Percentiles rank a stretch among this genome's conserved stretches.
phyloP scores from a whole-genome alignment of 1,284 basidiomycete genomes.

The Heterobasidion annosum region DNA sequence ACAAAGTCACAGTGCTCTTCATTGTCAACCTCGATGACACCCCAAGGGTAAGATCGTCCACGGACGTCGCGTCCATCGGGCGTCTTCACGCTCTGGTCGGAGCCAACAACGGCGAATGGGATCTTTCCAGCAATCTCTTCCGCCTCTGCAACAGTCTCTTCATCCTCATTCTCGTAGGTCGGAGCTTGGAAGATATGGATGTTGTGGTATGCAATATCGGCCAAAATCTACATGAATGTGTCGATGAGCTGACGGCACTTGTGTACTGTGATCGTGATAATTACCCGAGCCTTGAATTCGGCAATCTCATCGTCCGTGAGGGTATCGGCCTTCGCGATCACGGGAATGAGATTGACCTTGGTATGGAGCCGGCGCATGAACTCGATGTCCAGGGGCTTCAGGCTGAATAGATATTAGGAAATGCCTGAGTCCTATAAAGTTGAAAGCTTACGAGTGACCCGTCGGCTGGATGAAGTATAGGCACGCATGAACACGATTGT shows the following conservation, averaged over 20 bases:
- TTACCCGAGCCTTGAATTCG: conserved; percentile 85
- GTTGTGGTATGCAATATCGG: conserved; percentile 87
- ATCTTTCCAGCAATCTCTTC: conserved; percentile 97
- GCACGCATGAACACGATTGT: conserved; percentile 90
- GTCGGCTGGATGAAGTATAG: conserved; percentile 98
- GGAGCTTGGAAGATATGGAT: conserved; percentile 97
- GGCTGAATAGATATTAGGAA: conserved; percentile 32
- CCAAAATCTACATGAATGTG: conserved; percentile 54
- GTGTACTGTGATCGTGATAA: conserved; percentile 15
- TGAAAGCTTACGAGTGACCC: conserved; percentile 78
- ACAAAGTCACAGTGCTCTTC: conserved; percentile 98
- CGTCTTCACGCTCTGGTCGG: conserved; percentile 72
- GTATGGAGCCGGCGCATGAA: conserved; percentile 95
- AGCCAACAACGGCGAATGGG: conserved; percentile 94
- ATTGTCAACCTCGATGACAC: conserved; percentile 96
- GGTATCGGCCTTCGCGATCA: conserved; percentile 96
- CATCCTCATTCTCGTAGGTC: conserved; percentile 93
- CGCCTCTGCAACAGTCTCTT: conserved; percentile 91
- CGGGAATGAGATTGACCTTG: conserved; percentile 94
- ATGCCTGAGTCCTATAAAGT: conserved; percentile 3
- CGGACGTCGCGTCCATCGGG: conserved; percentile 86
- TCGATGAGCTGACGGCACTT: neutral
- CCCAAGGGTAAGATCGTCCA: conserved; percentile 93
- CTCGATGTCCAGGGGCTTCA: conserved; percentile 95
- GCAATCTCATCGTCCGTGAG: conserved; percentile 91